Percentiles rank a stretch among this genome's conserved stretches.
phyloP scores from a whole-genome alignment of 306 rosid species.

The Echinosophora koreensis region DNA sequence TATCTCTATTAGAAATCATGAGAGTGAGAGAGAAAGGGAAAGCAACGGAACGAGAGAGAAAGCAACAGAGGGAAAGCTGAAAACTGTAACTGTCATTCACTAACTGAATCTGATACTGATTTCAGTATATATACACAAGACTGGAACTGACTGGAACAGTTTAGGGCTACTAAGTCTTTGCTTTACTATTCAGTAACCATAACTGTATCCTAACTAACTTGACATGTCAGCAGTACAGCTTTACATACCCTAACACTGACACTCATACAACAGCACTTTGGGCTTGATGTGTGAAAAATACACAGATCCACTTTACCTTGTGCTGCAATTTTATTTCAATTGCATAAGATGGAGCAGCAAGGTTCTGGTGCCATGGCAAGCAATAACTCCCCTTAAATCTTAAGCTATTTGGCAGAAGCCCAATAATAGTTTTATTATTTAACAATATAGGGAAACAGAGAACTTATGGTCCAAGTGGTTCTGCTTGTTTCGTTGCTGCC shows the following conservation, averaged over 20 bases:
- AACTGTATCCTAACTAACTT: too few relatives aligned
- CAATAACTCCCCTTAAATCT: background rate
- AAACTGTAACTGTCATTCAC: too few relatives aligned
- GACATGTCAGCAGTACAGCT: too few relatives aligned
- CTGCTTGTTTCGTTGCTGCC: conserved; percentile 6
- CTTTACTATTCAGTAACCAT: too few relatives aligned
- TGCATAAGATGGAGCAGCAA: background rate
- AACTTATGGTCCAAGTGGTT: background rate
- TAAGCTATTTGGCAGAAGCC: background rate
- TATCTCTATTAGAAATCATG: background rate
- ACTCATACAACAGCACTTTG: background rate
- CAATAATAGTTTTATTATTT: conserved; percentile 14
- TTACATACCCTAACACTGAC: background rate
- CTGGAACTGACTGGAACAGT: too few relatives aligned
- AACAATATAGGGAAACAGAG: background rate
- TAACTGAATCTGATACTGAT: too few relatives aligned
- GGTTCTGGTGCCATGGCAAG: background rate
- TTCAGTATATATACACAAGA: too few relatives aligned
- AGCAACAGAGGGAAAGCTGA: too few relatives aligned
- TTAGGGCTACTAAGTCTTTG: too few relatives aligned
- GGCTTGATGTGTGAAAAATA: background rate
- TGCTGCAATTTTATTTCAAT: conserved; percentile 1
- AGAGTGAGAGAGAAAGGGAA: too few relatives aligned
- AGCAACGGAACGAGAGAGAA: too few relatives aligned
- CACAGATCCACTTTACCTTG: background rate